Percentiles rank a stretch among this genome's conserved stretches.
phyloP scores from a whole-genome alignment of 192 early-diverging fungal genomes.

The Mortierella alpina region DNA sequence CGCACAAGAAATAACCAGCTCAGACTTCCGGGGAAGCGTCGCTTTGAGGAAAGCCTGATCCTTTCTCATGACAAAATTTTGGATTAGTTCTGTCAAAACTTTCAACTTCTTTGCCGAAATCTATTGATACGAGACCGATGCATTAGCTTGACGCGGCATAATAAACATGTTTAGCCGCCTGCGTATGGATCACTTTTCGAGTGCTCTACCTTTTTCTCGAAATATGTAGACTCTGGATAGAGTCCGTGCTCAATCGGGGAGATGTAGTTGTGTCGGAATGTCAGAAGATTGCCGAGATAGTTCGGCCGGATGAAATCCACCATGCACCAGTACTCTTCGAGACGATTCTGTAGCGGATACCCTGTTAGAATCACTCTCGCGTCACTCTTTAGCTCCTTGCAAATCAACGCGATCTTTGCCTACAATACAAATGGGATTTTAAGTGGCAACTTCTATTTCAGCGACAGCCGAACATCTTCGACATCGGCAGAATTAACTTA shows the following conservation, averaged over 20 bases:
- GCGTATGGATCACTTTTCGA: background rate
- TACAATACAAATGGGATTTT: background rate
- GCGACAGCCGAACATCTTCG: background rate
- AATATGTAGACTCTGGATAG: conserved; percentile 60
- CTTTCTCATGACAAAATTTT: conserved; percentile 69
- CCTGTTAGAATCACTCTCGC: conserved; percentile 84
- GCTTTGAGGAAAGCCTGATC: conserved; percentile 60
- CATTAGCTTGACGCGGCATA: background rate
- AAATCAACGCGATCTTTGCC: conserved; percentile 25
- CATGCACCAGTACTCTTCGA: conserved; percentile 85
- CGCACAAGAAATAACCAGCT: conserved; percentile 75
- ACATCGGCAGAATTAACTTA: background rate
- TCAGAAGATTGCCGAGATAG: conserved; percentile 63
- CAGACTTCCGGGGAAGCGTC: conserved; percentile 76
- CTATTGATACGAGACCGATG: conserved; percentile 1
- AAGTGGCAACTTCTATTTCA: background rate
- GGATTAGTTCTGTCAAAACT: conserved; percentile 72
- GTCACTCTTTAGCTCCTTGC: conserved; percentile 62
- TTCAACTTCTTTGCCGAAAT: conserved; percentile 59
- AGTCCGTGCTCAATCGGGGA: conserved; percentile 71
- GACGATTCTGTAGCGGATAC: conserved; percentile 85
- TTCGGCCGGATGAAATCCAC: conserved; percentile 77
- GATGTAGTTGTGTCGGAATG: conserved; percentile 68
- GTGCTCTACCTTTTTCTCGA: conserved; percentile 37
- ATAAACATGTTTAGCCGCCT: background rate